These are phyloP conservation scores for Xylariaceae sp. DNA, from an alignment of 2,329 filamentous ascomycete genomes.

Conservation along the genomic window DNA sequence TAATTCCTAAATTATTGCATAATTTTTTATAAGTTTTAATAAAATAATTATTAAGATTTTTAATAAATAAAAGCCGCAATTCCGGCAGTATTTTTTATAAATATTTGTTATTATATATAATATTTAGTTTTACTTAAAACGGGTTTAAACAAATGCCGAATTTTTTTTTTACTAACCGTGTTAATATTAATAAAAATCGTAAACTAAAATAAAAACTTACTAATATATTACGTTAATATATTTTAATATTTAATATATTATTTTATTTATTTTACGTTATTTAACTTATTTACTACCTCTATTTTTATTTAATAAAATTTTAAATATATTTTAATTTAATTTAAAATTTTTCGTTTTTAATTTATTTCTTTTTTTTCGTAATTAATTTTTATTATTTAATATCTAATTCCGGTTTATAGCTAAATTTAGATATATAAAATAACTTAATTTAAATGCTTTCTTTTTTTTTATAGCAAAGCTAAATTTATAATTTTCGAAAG, in stretches of 20 bases:
- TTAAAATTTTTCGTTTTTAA: too few relatives aligned
- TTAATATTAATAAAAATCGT: background rate
- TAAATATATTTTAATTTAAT: too few relatives aligned
- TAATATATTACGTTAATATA: background rate
- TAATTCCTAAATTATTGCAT: constrained; percentile 5
- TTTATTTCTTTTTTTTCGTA: too few relatives aligned
- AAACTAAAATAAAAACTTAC: background rate
- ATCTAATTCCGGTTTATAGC: too few relatives aligned
- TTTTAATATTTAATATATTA: background rate
- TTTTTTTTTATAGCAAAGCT: background rate
- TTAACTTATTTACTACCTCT: background rate
- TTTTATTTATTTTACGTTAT: background rate
- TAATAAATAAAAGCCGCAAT: constrained; percentile 11
- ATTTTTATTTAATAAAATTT: background rate
- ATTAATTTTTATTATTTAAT: background rate
- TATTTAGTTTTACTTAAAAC: constrained; percentile 5
- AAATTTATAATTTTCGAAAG: background rate
- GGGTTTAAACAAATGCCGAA: background rate
- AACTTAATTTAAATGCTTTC: too few relatives aligned
- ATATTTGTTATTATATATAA: constrained; percentile 6
- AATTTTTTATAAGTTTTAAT: constrained; percentile 9
- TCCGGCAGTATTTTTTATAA: constrained; percentile 7
- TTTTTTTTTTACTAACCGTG: background rate
- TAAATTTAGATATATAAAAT: too few relatives aligned
- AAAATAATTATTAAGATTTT: constrained; percentile 11